Conservation (phyloP, 441 rosid genomes). For the Pelargonium exstipulatum region DNA sequence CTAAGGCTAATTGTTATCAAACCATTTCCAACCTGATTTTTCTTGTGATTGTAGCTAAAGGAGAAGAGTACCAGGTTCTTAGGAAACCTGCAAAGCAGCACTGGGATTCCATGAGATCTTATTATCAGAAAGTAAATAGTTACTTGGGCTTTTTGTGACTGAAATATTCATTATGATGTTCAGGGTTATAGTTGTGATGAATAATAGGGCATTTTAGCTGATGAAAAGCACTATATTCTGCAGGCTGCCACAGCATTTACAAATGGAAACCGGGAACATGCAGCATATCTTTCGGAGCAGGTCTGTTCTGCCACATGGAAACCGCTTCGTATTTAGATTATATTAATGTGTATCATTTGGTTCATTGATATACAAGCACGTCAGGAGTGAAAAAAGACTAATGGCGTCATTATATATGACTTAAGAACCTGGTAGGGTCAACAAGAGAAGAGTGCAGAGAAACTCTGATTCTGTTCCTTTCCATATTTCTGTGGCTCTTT, state of each 20-base stretch:
- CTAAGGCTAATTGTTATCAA: background rate
- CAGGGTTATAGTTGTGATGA: background rate
- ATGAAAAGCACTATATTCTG: conserved; percentile 16
- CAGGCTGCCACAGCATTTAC: conserved; percentile 83
- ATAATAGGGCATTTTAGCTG: conserved; percentile 7
- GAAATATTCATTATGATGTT: background rate
- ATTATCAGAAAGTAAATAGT: conserved; percentile 54
- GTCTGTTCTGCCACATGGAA: conserved; percentile 29
- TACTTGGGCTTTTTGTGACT: background rate
- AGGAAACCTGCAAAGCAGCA: conserved; percentile 59
- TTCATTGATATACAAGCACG: background rate
- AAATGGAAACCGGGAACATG: conserved; percentile 50
- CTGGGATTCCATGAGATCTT: conserved; percentile 59
- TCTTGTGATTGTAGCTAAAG: conserved; percentile 47
- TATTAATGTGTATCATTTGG: background rate
- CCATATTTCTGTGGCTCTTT: no score
- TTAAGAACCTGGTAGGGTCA: no score
- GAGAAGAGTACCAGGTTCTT: conserved; percentile 51
- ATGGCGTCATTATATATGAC: background rate
- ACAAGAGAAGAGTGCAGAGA: background rate
- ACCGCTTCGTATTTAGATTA: no score
- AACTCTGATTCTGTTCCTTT: background rate
- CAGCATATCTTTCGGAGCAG: conserved; percentile 79
- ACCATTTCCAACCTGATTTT: conserved; percentile 4
- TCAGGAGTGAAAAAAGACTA: background rate